Evolutionary conservation across 805 yeast genomes (phyloP).

Genomic region (Metschnikowia koreensis): DNA sequence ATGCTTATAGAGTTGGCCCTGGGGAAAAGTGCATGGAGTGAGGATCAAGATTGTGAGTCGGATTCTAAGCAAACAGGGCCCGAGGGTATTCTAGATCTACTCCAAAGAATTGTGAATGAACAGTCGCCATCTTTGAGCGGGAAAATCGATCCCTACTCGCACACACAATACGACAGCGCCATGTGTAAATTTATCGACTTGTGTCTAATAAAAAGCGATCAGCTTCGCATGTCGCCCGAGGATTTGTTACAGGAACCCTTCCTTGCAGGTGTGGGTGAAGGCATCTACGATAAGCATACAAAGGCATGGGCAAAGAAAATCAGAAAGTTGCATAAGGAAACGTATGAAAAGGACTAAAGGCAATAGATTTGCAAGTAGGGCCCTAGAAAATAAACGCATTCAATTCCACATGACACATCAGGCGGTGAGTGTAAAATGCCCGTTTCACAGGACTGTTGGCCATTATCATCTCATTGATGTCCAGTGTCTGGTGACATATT

Average conservation of each 20-base stretch:
- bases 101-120: conserved; percentile 93
- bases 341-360: conserved; percentile 11
- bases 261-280: conserved; percentile 30
- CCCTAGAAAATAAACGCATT: conserved; percentile 17
- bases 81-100: conserved; percentile 82
- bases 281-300: conserved; percentile 36
- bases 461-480: conserved; percentile 10
- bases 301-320: conserved; percentile 42
- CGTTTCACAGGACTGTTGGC: conserved; percentile 2
- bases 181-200: conserved; percentile 68
- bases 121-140: conserved; percentile 68
- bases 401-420: conserved; percentile 9
- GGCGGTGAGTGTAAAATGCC: conserved; percentile 18
- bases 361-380: neutral
- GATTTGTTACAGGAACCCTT: conserved; percentile 52
- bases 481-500: conserved; percentile 13
- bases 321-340: conserved; percentile 32
- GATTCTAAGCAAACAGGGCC: conserved; percentile 46
- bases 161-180: conserved; percentile 37
- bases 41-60: conserved; percentile 21
- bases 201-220: conserved; percentile 71
- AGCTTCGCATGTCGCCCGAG: conserved; percentile 67
- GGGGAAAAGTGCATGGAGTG: conserved; percentile 77
- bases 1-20: conserved; percentile 86
- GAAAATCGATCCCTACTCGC: conserved; percentile 30